Evolutionary conservation across 306 rosid species (phyloP), one percentile per base, ranked within the genome.

Genomic region (Vigna hirtella): DNA sequence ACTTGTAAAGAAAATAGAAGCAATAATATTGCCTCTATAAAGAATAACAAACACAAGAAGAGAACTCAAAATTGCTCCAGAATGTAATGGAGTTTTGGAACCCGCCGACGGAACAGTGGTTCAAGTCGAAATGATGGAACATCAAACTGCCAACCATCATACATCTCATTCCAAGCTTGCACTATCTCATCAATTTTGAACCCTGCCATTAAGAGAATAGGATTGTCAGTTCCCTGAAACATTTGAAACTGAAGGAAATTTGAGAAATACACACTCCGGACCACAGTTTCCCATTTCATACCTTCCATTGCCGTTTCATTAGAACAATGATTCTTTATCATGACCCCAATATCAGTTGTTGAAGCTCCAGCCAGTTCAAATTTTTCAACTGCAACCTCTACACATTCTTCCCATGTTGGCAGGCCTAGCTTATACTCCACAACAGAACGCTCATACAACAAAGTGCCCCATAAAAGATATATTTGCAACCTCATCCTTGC

Each of bases 161-260:
- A 95, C 96, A 95, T 95, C 87, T 95, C 98, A 75, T 92, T 89
- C 98, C 97, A 92, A 1, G 98, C 97, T 82, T 92, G 98, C 22
- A 91, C 90, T 66, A 95, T 88, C 90, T 95, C 98, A 57, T 95
- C 97, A 77, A 95, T 95, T 83, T 89, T 95, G 91, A 95, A 95
- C 26, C 95, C 98, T 92, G 91, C 45, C 77, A 68, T 72, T 28
- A 65, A 40, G 56, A 42, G 79, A 73, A 76, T 14, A 49, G 47
- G 62, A 77, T 59, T 73, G 71, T 72, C 36, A 83, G 79, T 30
- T 75, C 73, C 36, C 56, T 24, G 79, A 73, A 50, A 70, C 11
- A 65, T 32, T 16, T 57, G 50, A 78, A 74, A 76, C 77, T 47
- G 14, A 77, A 78, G 24, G 43, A 48, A 52, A 75, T 43, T 14